Evolutionary conservation across 306 rosid species (phyloP), one percentile per base, ranked within the genome.

Genomic region (Ammopiptanthus mongolicus): DNA sequence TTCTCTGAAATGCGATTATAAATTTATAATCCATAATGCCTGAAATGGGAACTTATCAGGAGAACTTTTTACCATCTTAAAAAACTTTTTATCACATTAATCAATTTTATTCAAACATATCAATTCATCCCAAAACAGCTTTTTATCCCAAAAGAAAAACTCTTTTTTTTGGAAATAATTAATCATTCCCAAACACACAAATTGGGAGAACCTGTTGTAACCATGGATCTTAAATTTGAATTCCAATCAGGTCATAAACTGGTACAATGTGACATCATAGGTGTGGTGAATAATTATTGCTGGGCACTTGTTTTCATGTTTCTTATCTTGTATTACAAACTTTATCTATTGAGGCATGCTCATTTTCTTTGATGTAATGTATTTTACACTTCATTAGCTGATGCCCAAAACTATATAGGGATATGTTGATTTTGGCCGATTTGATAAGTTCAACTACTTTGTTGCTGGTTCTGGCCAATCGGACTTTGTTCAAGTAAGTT

Each of bases 351-450:
- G 44, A 59, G 8, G 53, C 6, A 37, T 80, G 47, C 29, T 39
- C 41, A 28, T 70, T 59, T 74, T 53, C 60, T 74, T 83, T 63
- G 79, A 51, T 47, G 62, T 36, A 9, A 64, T 75, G 48, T 62
- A 21, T 36, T 68, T 52, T 62, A 76, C 73, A 75, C 75, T 56
- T 34, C 67, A 66, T 61, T 41, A 73, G 57, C 75, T 78, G 78
- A 71, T 80, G 55, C 66, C 52, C 15, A 33, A 77, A 71, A 75
- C 79, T 42, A 62, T 82, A 53, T 78, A 95, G 99, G 98, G 99
- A 64, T 95, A 92, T 79, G 88, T 92, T 64, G 90, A 85, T 86
- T 95, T 88, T 68, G 97, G 97, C 51, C 94, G 96, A 61, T 95
- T 84, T 78, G 96, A 90, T 74, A 80, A 41, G 68, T 81, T 73